Conservation (phyloP, 768 basidiomycete genomes). For the Sistotremastrum niveocremeum region DNA sequence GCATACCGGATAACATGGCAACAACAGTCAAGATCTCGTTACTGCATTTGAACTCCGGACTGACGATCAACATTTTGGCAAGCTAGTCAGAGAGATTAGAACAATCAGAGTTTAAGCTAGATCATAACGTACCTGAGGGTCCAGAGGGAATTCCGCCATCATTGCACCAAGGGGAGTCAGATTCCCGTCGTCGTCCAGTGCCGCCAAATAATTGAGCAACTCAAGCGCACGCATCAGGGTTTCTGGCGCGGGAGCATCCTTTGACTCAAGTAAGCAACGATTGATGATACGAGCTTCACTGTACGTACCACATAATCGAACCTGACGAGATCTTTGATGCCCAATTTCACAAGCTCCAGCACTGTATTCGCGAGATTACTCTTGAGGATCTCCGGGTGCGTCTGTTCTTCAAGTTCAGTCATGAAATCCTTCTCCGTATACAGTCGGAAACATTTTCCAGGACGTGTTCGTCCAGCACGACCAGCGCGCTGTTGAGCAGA, state of each 20-base stretch:
- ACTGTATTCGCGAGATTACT: conserved; percentile 91
- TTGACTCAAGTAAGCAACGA: no score
- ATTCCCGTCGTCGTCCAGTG: conserved; percentile 88
- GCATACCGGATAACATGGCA: conserved; percentile 85
- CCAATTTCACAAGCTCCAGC: conserved; percentile 86
- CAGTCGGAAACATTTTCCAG: conserved; percentile 93
- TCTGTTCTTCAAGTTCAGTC: conserved; percentile 91
- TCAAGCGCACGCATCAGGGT: conserved; percentile 96
- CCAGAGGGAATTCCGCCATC: conserved; percentile 99
- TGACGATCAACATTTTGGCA: conserved; percentile 86
- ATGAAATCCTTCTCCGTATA: conserved; percentile 98
- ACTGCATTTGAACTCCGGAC: conserved; percentile 91
- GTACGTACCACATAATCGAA: conserved; percentile 60
- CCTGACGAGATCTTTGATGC: conserved; percentile 81
- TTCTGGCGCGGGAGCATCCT: conserved; percentile 88
- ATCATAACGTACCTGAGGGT: conserved; percentile 72
- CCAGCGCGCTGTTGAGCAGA: conserved; percentile 94
- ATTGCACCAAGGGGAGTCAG: conserved; percentile 74
- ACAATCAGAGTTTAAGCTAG: no score
- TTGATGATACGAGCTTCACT: no score
- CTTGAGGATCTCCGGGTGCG: conserved; percentile 88
- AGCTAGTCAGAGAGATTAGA: no score
- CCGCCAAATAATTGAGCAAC: conserved; percentile 81
- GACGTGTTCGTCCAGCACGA: conserved; percentile 89
- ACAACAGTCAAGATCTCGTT: conserved; percentile 93